Evolutionary conservation across 768 basidiomycete genomes (phyloP).

Genomic region (Boletus speciosus): DNA sequence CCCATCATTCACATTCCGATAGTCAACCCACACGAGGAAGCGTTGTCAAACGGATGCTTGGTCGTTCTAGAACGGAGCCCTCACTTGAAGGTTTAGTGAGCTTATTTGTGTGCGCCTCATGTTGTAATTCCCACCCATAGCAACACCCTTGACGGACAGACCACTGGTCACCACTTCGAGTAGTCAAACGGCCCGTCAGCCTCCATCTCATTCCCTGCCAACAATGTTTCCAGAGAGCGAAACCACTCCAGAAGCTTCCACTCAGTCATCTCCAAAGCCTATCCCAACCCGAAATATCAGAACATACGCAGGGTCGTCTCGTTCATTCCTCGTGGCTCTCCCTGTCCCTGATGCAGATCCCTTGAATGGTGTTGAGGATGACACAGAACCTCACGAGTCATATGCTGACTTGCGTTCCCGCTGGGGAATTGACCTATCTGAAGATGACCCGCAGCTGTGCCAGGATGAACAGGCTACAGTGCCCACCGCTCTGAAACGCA

Average conservation of each 20-base stretch:
- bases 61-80: conserved; percentile 62
- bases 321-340: conserved; percentile 73
- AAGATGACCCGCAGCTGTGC: conserved; percentile 57
- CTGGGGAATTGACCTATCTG: conserved; percentile 79
- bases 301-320: conserved; percentile 74
- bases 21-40: conserved; percentile 37
- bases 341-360: conserved; percentile 34
- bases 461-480: conserved; percentile 6
- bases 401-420: conserved; percentile 70
- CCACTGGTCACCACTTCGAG: background rate
- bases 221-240: conserved; percentile 21
- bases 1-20: conserved; percentile 20
- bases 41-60: conserved; percentile 69
- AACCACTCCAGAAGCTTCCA: conserved; percentile 25
- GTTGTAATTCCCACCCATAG: background rate
- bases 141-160: background rate
- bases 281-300: conserved; percentile 40
- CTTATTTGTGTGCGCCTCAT: background rate
- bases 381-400: conserved; percentile 59
- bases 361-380: conserved; percentile 42
- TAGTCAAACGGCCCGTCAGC: conserved; percentile 16
- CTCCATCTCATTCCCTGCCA: conserved; percentile 23
- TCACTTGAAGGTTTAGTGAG: conserved; percentile 33
- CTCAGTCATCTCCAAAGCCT: conserved; percentile 24
- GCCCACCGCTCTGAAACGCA: conserved; percentile 13